phyloP scores from a whole-genome alignment of 148 eudicot species.

The Heliamphora exappendiculata region DNA sequence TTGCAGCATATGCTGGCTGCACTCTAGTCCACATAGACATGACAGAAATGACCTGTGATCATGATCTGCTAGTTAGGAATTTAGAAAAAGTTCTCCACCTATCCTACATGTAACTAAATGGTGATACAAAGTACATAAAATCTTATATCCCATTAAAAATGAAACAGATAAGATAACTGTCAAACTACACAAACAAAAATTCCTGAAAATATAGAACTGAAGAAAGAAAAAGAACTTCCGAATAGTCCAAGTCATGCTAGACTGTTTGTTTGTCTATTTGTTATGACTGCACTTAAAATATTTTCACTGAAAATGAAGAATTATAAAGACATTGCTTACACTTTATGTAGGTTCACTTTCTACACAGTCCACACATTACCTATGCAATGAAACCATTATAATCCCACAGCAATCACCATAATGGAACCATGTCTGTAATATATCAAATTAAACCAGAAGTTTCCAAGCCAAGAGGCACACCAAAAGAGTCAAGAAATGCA shows the following conservation, averaged over 20 bases:
- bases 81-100: not conserved
- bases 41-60: conserved; percentile 87
- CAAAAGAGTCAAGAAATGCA: not conserved
- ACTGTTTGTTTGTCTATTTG: not conserved
- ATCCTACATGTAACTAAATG: not conserved
- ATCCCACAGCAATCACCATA: not conserved
- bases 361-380: not conserved
- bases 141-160: not conserved
- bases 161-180: not conserved
- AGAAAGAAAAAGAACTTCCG: not conserved
- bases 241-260: not conserved
- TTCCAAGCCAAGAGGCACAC: not conserved
- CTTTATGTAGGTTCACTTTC: not conserved
- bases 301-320: not conserved
- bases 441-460: not conserved
- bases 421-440: not conserved
- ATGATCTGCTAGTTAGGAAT: not conserved
- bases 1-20: conserved; percentile 98
- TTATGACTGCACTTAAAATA: not conserved
- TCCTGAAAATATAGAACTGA: not conserved
- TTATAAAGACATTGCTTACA: not conserved
- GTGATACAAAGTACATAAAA: not conserved
- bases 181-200: not conserved
- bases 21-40: conserved; percentile 99
- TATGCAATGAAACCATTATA: not conserved